Base-by-base conservation (phyloP, 805 yeast genomes). In the Saccharomyces eubayanus region DNA sequence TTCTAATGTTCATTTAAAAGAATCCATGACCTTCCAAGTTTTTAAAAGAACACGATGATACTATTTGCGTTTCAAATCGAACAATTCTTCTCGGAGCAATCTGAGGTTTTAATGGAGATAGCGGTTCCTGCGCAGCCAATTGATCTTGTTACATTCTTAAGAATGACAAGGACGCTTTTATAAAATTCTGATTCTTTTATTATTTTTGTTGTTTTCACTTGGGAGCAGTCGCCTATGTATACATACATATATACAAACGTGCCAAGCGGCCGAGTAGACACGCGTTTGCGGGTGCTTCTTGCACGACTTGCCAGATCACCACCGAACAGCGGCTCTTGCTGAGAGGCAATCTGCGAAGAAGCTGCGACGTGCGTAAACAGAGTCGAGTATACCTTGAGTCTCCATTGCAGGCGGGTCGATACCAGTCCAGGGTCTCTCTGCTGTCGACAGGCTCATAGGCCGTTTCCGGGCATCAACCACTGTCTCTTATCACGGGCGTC, bases 21-120 rank as follows among this genome's bases (percentile, higher is more conserved):
- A 48, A 51, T 61, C 62, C 56, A 67, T 67, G 70, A 67, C 71
- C 72, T 68, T 69, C 71, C 72, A 68, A 69, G 71, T 68, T 69
- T 66, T 66, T 61, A 62, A 64, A 67, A 67, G 70, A 64, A 68
- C 59, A 64, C 50, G 72, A 68, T 68, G 72, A 68, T 58, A 58
- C 55, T 61, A 68, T 68, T 67, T 66, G 72, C 71, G 70, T 62
- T 53, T 46, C 51, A 49, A 59, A 53, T 59, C 72, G 66, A 63
- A 68, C 72, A 68, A 67, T 68, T 68, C 72, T 63, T 60, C 69
- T 62, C 59, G 53, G 50, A 55, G 43, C 51, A 48, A 52, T 48
- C 47, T 53, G 68, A 63, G 72, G 72, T 67, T 64, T 67, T 68
- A 56, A 62, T 68, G 72, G 72, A 63, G 72, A 68, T 48, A 56